These are phyloP conservation scores for Glutinoglossum americanum DNA, from an alignment of 495 filamentous ascomycete genomes.

Conservation along the genomic window DNA sequence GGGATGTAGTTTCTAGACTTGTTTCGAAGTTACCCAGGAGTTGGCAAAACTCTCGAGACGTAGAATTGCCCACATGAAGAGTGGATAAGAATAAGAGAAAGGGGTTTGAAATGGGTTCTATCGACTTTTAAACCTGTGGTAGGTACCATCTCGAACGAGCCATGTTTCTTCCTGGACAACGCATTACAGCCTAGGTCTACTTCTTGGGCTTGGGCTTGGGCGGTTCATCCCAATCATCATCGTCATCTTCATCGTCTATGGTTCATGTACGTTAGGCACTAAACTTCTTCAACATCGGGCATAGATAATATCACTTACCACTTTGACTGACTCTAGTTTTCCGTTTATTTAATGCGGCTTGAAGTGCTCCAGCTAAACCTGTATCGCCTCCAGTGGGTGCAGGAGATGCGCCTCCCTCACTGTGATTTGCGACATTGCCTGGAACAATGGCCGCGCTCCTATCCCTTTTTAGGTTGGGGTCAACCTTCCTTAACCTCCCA, in stretches of 20 bases:
- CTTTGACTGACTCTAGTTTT: constrained; percentile 79
- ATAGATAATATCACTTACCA: constrained; percentile 38
- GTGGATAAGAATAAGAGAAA: neutral
- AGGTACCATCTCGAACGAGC: neutral
- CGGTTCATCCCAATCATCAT: constrained; percentile 42
- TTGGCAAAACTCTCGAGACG: neutral
- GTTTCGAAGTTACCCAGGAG: neutral
- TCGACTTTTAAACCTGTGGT: neutral
- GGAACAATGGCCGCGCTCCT: constrained; percentile 52
- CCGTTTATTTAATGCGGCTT: constrained; percentile 51
- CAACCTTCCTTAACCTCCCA: constrained; percentile 60
- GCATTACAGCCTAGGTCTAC: neutral
- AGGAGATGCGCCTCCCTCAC: constrained; percentile 14
- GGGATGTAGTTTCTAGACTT: neutral
- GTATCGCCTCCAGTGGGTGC: constrained; percentile 29
- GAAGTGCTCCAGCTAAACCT: constrained; percentile 62
- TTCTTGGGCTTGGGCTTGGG: constrained; percentile 1
- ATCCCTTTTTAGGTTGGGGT: constrained; percentile 53
- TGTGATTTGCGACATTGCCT: constrained; percentile 31
- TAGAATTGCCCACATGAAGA: neutral
- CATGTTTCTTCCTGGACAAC: neutral
- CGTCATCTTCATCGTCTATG: constrained; percentile 54
- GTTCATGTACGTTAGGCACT: neutral
- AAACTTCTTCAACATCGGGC: neutral
- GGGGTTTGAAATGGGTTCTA: neutral